Conservation (phyloP, 257 asterid genomes). For the Cinchona pubescens region DNA sequence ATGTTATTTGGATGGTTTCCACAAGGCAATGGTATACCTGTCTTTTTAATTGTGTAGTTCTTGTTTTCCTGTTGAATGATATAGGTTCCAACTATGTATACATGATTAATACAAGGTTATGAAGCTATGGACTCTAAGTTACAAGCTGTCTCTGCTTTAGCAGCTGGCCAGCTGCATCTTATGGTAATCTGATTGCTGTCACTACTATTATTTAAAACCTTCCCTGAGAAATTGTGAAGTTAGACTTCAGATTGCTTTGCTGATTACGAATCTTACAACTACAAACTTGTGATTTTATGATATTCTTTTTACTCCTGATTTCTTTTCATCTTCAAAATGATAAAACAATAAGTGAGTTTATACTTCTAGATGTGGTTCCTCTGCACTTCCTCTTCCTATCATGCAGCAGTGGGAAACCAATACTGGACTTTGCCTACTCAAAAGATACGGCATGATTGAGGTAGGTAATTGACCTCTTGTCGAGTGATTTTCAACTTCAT, state of each 20-base stretch:
- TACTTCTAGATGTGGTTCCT: slow-evolving; percentile 86
- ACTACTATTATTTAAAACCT: background rate
- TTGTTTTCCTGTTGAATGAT: slow-evolving; percentile 3
- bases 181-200: slow-evolving; percentile 56
- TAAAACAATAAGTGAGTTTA: background rate
- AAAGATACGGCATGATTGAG: slow-evolving; percentile 99
- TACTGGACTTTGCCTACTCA: slow-evolving; percentile 80
- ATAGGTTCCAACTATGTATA: slow-evolving; percentile 96
- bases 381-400: slow-evolving; percentile 95
- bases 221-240: too few species aligned
- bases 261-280: background rate
- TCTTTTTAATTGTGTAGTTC: slow-evolving; percentile 11
- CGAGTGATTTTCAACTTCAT: slow-evolving; percentile 4
- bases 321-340: background rate
- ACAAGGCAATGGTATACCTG: background rate
- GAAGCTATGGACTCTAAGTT: slow-evolving; percentile 80
- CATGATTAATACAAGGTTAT: slow-evolving; percentile 92
- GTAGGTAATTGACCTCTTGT: slow-evolving; percentile 28
- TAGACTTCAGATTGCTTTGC: background rate
- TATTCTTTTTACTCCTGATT: background rate
- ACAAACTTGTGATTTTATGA: background rate
- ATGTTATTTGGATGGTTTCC: background rate
- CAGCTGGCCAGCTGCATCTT: slow-evolving; percentile 82
- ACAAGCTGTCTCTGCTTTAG: slow-evolving; percentile 61
- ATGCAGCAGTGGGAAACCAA: slow-evolving; percentile 96